Conservation (phyloP, 1,284 basidiomycete species). For the Rhodotorula sp. region DNA sequence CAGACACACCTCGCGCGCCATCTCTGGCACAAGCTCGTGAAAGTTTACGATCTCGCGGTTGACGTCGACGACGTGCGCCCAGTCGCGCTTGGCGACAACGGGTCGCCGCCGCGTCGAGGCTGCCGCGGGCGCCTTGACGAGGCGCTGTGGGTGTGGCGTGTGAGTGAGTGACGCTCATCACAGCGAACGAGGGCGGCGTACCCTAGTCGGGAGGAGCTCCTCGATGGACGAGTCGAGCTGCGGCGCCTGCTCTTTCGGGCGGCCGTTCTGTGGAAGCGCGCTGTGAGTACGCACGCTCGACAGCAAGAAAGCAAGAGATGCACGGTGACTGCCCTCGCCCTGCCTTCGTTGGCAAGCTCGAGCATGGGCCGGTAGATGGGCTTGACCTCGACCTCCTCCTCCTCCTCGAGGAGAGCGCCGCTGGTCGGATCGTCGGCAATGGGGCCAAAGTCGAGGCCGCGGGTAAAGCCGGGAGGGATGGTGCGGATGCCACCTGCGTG, state of each 20-base stretch:
- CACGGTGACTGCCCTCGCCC: constrained; percentile 2
- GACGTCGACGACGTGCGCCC: constrained; percentile 96
- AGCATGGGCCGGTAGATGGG: constrained; percentile 45
- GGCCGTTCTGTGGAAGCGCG: background rate
- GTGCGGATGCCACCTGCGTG: constrained; percentile 49
- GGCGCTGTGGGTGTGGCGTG: constrained; percentile 7
- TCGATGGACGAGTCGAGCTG: constrained; percentile 38
- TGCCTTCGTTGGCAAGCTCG: constrained; percentile 27
- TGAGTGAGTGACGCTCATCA: background rate
- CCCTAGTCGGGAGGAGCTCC: constrained; percentile 34
- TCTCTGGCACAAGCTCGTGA: constrained; percentile 80
- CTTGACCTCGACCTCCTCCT: constrained; percentile 41
- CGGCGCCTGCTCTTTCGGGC: background rate
- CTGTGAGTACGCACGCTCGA: no score
- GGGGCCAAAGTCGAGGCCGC: constrained; percentile 66
- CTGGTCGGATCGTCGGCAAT: constrained; percentile 55
- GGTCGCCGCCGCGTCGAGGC: constrained; percentile 37
- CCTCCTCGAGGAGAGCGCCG: constrained; percentile 50
- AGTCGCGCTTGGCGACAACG: constrained; percentile 72
- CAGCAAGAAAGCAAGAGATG: background rate
- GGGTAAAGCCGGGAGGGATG: constrained; percentile 54
- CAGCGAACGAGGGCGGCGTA: background rate
- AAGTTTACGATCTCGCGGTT: constrained; percentile 88
- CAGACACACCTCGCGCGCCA: constrained; percentile 61
- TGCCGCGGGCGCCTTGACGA: constrained; percentile 30